Percentiles rank a stretch among this genome's conserved stretches.
Evolutionary conservation across 352 stramenopile species (phyloP).

Genomic region (Hyaloperonospora arabidopsidis): DNA sequence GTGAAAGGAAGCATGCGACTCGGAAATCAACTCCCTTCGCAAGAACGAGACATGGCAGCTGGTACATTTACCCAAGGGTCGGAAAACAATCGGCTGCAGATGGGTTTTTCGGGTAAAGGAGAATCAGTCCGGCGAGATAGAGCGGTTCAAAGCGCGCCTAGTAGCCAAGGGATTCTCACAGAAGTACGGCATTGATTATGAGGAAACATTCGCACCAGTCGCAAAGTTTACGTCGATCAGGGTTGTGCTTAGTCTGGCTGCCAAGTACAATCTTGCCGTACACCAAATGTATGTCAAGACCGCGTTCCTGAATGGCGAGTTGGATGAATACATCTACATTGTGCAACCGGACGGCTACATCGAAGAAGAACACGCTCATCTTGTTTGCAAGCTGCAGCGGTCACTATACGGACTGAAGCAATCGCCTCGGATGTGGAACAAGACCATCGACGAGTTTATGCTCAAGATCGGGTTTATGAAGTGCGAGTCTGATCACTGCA

Average conservation of each 20-base stretch:
- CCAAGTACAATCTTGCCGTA: too few relatives aligned
- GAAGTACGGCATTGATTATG: background rate
- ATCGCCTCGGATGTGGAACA: too few relatives aligned
- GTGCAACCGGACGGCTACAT: background rate
- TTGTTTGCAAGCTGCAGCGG: background rate
- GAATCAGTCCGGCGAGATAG: too few relatives aligned
- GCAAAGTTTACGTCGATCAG: too few relatives aligned
- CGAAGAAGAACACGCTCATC: background rate
- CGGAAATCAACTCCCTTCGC: constrained; percentile 1
- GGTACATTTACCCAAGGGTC: constrained; percentile 2
- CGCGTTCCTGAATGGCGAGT: background rate
- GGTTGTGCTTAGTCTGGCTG: too few relatives aligned
- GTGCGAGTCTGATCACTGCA: background rate
- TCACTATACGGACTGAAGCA: background rate
- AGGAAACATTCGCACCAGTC: background rate
- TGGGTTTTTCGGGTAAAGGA: too few relatives aligned
- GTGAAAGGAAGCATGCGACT: constrained; percentile 11
- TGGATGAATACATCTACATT: background rate
- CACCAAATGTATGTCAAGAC: background rate
- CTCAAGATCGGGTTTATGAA: background rate
- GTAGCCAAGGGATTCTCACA: too few relatives aligned
- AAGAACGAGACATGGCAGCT: constrained; percentile 3
- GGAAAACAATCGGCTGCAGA: constrained; percentile 7
- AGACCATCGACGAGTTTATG: too few relatives aligned
- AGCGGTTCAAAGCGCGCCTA: too few relatives aligned